Conservation (phyloP, 2,329 filamentous ascomycete genomes). For the Verticillium nonalfalfae region DNA sequence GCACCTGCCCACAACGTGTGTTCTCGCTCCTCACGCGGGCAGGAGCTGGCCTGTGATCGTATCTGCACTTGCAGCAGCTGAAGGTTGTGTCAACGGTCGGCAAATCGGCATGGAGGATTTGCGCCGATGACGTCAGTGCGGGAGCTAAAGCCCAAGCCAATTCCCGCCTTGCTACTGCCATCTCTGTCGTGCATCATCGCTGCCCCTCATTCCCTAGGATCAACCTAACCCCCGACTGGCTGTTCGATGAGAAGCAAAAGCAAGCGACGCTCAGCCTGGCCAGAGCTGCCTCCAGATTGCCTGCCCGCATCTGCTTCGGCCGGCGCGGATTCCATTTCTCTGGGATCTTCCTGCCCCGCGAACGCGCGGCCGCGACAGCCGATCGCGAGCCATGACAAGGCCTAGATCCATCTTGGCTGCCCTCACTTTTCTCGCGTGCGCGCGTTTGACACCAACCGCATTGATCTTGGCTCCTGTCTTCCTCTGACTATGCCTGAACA, state of each 20-base stretch:
- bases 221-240: background rate
- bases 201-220: background rate
- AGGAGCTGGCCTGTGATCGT: background rate
- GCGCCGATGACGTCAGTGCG: background rate
- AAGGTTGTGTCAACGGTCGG: background rate
- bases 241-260: background rate
- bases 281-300: background rate
- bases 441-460: background rate
- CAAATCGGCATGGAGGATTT: background rate
- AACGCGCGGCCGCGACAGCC: background rate
- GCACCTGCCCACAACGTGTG: too few relatives aligned
- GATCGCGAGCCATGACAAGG: background rate
- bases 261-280: background rate
- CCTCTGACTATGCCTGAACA: background rate
- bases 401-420: background rate
- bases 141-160: background rate
- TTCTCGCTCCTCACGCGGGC: too few relatives aligned
- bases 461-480: background rate
- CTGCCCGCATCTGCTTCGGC: too few relatives aligned
- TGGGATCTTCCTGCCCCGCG: background rate
- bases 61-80: background rate
- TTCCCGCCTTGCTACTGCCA: background rate
- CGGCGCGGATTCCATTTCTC: too few relatives aligned
- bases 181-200: background rate
- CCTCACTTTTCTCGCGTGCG: background rate